phyloP scores from a whole-genome alignment of 805 yeast species.

The Lachancea thermotolerans region DNA sequence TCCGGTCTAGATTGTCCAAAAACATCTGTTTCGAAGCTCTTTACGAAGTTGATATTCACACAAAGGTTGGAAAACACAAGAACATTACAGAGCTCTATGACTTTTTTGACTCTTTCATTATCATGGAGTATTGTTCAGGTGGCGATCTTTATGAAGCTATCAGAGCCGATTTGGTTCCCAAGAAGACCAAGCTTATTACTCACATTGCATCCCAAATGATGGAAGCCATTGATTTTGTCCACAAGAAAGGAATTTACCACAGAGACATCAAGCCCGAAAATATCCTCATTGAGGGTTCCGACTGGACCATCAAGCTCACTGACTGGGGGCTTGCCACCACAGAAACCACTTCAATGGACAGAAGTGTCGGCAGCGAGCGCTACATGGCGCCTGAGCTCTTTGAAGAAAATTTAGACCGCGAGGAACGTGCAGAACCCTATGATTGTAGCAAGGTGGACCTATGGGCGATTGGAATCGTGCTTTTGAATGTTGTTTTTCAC shows the following conservation, averaged over 20 bases:
- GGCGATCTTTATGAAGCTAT: conserved; percentile 85
- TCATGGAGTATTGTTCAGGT: conserved; percentile 77
- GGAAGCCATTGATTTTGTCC: conserved; percentile 73
- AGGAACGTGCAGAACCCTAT: conserved; percentile 47
- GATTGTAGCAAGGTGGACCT: conserved; percentile 78
- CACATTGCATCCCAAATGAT: conserved; percentile 56
- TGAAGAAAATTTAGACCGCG: conserved; percentile 39
- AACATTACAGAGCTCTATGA: conserved; percentile 57
- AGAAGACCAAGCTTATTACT: conserved; percentile 39
- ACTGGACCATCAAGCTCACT: conserved; percentile 55
- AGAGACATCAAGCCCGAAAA: conserved; percentile 80
- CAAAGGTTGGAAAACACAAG: conserved; percentile 50
- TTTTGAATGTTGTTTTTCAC: conserved; percentile 79
- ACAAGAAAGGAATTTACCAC: conserved; percentile 64
- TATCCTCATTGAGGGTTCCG: conserved; percentile 47
- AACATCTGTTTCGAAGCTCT: conserved; percentile 50
- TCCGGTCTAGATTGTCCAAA: conserved; percentile 33
- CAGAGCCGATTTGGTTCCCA: conserved; percentile 52
- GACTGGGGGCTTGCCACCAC: conserved; percentile 72
- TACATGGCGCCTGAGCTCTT: conserved; percentile 94
- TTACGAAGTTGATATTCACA: conserved; percentile 61
- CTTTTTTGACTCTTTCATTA: conserved; percentile 59
- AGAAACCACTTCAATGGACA: conserved; percentile 50
- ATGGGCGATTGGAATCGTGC: conserved; percentile 84
- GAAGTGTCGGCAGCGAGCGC: conserved; percentile 83